phyloP scores from a whole-genome alignment of 495 filamentous ascomycete species.

The Penicillium ucsense region DNA sequence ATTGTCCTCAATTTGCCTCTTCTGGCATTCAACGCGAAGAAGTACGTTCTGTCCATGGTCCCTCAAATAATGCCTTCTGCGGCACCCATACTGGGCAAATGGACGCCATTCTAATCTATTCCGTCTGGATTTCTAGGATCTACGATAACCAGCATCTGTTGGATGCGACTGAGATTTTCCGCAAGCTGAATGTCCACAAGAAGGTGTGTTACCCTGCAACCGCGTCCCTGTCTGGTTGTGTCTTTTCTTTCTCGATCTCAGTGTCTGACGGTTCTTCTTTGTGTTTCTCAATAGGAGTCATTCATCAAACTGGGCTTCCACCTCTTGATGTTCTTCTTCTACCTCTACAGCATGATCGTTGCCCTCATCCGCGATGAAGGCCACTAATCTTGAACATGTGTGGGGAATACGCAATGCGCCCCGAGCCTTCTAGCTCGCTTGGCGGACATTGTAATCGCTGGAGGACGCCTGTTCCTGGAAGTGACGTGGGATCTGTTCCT shows the following conservation, averaged over 20 bases:
- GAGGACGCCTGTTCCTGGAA: neutral
- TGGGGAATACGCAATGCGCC: constrained; percentile 32
- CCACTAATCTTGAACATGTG: constrained; percentile 48
- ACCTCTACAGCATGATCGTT: constrained; percentile 99
- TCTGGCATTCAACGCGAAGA: constrained; percentile 90
- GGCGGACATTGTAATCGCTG: neutral
- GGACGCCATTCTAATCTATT: constrained; percentile 2
- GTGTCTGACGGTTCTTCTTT: constrained; percentile 3
- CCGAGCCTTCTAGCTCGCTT: constrained; percentile 21
- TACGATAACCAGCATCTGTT: constrained; percentile 92
- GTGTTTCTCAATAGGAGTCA: constrained; percentile 59
- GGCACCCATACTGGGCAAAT: neutral
- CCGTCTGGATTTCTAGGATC: constrained; percentile 49
- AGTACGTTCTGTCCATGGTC: constrained; percentile 46
- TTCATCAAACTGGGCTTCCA: constrained; percentile 99
- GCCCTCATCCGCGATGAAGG: constrained; percentile 94
- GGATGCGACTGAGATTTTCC: constrained; percentile 98
- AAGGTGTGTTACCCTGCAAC: constrained; percentile 51
- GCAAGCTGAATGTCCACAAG: constrained; percentile 98
- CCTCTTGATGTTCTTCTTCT: constrained; percentile 99
- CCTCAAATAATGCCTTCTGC: neutral
- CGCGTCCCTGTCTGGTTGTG: too few relatives aligned
- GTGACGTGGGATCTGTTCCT: too few relatives aligned
- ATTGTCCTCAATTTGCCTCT: constrained; percentile 87
- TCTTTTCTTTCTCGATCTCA: neutral